phyloP scores from a whole-genome alignment of 1,284 basidiomycete species.

The Irpex rosettiformis region DNA sequence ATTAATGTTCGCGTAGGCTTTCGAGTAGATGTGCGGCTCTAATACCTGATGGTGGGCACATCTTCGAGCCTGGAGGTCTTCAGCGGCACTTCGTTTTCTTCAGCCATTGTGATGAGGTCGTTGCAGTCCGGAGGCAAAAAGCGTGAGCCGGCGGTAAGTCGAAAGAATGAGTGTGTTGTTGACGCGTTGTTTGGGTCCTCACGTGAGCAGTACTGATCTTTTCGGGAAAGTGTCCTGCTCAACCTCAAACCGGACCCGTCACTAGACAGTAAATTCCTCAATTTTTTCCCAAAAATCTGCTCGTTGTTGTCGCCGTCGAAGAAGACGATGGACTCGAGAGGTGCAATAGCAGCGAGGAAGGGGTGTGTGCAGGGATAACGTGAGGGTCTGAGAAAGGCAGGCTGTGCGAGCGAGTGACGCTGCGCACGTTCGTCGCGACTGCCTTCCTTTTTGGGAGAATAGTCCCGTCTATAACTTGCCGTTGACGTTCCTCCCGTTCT shows the following conservation, averaged over 20 bases:
- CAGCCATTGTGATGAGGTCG: neutral
- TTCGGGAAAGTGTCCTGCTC: neutral
- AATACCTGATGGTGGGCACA: too few relatives aligned
- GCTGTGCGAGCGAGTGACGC: slow-evolving; percentile 19
- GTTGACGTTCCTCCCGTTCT: slow-evolving; percentile 11
- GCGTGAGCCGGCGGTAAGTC: neutral
- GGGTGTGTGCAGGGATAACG: neutral
- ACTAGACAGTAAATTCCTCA: neutral
- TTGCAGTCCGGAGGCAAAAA: neutral
- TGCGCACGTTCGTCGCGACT: slow-evolving; percentile 31
- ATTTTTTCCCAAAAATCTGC: neutral
- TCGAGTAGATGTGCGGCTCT: too few relatives aligned
- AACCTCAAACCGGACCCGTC: neutral
- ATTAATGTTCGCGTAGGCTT: neutral
- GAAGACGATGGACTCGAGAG: neutral
- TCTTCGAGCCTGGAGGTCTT: too few relatives aligned
- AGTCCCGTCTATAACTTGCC: slow-evolving; percentile 10
- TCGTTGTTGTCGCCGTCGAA: neutral
- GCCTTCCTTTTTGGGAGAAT: slow-evolving; percentile 19
- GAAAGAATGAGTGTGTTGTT: slow-evolving; percentile 6
- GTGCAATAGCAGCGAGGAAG: neutral
- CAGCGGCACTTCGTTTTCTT: neutral
- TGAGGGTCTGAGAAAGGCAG: neutral
- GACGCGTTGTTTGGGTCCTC: slow-evolving; percentile 14
- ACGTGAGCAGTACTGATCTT: neutral